Conservation (phyloP, 148 eudicot species). For the Limonium bicolor region DNA sequence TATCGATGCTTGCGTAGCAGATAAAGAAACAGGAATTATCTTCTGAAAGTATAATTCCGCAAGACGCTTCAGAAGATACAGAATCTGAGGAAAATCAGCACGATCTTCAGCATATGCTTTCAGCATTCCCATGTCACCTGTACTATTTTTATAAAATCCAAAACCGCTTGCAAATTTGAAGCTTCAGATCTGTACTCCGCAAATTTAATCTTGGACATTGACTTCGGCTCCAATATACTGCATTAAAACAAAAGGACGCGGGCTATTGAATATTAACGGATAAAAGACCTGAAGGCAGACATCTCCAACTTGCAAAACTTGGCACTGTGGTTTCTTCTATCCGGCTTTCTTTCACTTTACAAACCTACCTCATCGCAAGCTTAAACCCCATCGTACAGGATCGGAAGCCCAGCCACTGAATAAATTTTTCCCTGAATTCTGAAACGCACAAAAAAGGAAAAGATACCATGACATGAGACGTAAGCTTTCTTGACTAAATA, state of each 20-base stretch:
- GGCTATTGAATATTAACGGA: neutral
- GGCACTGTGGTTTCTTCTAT: neutral
- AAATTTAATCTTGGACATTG: constrained; percentile 57
- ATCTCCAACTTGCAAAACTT: neutral
- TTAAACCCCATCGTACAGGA: constrained; percentile 69
- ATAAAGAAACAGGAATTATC: constrained; percentile 63
- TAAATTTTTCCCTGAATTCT: constrained; percentile 64
- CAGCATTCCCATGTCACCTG: constrained; percentile 45
- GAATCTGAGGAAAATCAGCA: constrained; percentile 62
- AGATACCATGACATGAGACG: neutral
- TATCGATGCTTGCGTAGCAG: constrained; percentile 75
- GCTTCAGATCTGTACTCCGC: constrained; percentile 25
- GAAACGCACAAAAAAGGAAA: constrained; percentile 7
- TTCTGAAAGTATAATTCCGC: constrained; percentile 48
- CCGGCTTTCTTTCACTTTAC: too few species aligned
- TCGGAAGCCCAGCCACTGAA: constrained; percentile 17
- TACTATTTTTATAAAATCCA: constrained; percentile 23
- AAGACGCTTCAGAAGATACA: constrained; percentile 30
- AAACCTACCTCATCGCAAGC: constrained; percentile 94
- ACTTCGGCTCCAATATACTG: constrained; percentile 90
- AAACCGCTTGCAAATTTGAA: constrained; percentile 17
- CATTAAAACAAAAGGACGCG: neutral
- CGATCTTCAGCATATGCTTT: constrained; percentile 64
- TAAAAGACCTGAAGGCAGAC: neutral
- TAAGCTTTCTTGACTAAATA: too few species aligned